A percentile compares a stretch with the other conserved stretches of the same genome.
These are phyloP conservation scores for Plasmodium malariae DNA, from an alignment of 169 alveolate genomes.

Conservation along the genomic window DNA sequence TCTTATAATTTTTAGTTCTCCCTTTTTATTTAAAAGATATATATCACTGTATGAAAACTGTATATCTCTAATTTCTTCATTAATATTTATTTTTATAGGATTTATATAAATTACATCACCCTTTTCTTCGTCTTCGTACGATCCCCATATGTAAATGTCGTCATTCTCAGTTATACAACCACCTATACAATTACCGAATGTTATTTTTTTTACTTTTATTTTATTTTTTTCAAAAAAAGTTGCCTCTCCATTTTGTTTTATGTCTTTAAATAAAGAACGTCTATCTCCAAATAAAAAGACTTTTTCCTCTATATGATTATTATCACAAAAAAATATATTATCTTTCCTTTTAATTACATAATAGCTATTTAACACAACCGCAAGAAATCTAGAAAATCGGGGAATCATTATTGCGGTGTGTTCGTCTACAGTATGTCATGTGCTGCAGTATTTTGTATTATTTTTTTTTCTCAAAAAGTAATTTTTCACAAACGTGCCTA, in stretches of 20 bases:
- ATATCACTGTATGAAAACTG: constrained; percentile 70
- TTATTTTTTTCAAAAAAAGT: constrained; percentile 50
- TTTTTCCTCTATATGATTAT: constrained; percentile 25
- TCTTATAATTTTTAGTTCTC: constrained; percentile 69
- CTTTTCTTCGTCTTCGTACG: constrained; percentile 49
- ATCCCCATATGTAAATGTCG: constrained; percentile 73
- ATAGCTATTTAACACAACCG: constrained; percentile 30
- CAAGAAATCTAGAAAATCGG: constrained; percentile 16
- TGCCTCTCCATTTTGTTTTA: constrained; percentile 54
- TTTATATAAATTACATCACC: constrained; percentile 33
- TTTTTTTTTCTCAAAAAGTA: too few species aligned
- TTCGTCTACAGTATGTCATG: too few species aligned
- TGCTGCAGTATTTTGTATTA: too few species aligned
- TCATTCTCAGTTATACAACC: constrained; percentile 71
- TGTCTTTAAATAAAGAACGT: constrained; percentile 59
- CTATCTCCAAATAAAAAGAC: constrained; percentile 73
- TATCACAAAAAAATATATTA: constrained; percentile 35
- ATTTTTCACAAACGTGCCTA: too few species aligned
- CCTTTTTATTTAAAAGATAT: constrained; percentile 49
- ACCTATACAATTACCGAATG: constrained; percentile 72
- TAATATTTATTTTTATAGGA: constrained; percentile 40
- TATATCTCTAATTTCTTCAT: constrained; percentile 30
- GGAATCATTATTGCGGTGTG: constrained; percentile 6
- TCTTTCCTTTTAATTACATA: constrained; percentile 15
- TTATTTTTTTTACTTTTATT: constrained; percentile 69